phyloP scores from a whole-genome alignment of 192 early-diverging fungal genomes.

The Phycomyces nitens region DNA sequence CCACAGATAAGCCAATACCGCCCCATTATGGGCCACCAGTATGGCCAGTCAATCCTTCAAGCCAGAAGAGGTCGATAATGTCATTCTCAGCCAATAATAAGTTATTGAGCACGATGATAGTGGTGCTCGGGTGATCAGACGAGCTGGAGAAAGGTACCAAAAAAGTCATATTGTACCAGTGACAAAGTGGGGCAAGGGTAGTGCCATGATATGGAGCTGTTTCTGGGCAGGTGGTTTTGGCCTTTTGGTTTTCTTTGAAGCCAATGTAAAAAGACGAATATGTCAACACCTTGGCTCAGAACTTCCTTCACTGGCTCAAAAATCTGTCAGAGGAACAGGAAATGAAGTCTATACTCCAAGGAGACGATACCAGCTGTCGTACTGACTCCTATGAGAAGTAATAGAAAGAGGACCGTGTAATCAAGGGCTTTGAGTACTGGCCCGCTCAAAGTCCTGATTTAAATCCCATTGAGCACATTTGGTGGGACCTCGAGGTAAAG shows the following conservation, averaged over 20 bases:
- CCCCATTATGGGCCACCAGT: too few relatives aligned
- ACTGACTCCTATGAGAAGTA: not conserved
- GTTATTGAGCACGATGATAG: not conserved
- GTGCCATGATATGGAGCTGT: constrained; percentile 11
- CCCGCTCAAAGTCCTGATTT: constrained; percentile 18
- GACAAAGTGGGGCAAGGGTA: constrained; percentile 2
- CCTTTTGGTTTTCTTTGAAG: not conserved
- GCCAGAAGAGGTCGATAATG: not conserved
- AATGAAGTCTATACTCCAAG: constrained; percentile 3
- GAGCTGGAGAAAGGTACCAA: not conserved
- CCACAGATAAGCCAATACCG: too few relatives aligned
- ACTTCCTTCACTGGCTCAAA: not conserved
- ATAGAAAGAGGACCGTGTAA: not conserved
- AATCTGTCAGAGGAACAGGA: not conserved
- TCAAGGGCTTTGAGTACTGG: constrained; percentile 9
- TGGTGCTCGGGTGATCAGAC: not conserved
- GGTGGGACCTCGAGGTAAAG: not conserved
- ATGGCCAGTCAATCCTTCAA: constrained; percentile 1
- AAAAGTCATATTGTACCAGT: not conserved
- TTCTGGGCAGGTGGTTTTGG: not conserved
- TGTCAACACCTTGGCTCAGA: not conserved
- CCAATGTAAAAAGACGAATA: constrained; percentile 1
- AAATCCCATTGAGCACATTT: constrained; percentile 17
- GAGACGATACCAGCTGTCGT: not conserved
- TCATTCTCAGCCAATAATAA: not conserved